Conservation (phyloP, 169 alveolate species). For the Cryptosporidium xiaoi region DNA sequence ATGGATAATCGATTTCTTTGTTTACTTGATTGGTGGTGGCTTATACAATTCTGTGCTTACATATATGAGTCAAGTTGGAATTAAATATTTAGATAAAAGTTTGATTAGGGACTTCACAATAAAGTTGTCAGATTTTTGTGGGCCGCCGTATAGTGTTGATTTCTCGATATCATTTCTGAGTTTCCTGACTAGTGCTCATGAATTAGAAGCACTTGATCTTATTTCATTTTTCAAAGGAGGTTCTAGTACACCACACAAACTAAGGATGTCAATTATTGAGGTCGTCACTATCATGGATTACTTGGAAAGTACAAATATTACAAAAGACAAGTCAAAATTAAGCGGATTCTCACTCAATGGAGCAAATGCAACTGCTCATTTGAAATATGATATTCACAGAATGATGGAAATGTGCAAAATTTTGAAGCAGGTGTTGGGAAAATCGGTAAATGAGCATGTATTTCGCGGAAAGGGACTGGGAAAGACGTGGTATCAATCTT, state of each 20-base stretch:
- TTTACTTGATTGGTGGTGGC: constrained; percentile 68
- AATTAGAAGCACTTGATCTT: constrained; percentile 46
- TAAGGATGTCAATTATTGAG: constrained; percentile 38
- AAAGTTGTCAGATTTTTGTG: constrained; percentile 76
- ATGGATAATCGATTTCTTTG: constrained; percentile 73
- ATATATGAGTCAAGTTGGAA: constrained; percentile 65
- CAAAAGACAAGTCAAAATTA: background rate
- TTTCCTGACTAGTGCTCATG: constrained; percentile 41
- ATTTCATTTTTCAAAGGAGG: constrained; percentile 44
- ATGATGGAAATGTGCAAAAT: constrained; percentile 30
- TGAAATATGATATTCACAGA: constrained; percentile 23
- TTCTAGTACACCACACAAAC: constrained; percentile 10
- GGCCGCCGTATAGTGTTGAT: constrained; percentile 79
- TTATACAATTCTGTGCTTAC: constrained; percentile 54
- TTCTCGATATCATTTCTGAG: constrained; percentile 69
- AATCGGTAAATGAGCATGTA: constrained; percentile 12
- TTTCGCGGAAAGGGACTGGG: constrained; percentile 66
- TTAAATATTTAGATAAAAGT: constrained; percentile 75
- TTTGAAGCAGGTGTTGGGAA: constrained; percentile 55
- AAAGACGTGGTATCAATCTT: constrained; percentile 47
- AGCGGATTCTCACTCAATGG: background rate
- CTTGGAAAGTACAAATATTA: constrained; percentile 26
- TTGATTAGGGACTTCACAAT: constrained; percentile 78
- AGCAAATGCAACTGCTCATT: background rate
- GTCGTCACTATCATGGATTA: constrained; percentile 51